phyloP scores from a whole-genome alignment of 2,329 filamentous ascomycete genomes.

The Stylonectria norvegica region DNA sequence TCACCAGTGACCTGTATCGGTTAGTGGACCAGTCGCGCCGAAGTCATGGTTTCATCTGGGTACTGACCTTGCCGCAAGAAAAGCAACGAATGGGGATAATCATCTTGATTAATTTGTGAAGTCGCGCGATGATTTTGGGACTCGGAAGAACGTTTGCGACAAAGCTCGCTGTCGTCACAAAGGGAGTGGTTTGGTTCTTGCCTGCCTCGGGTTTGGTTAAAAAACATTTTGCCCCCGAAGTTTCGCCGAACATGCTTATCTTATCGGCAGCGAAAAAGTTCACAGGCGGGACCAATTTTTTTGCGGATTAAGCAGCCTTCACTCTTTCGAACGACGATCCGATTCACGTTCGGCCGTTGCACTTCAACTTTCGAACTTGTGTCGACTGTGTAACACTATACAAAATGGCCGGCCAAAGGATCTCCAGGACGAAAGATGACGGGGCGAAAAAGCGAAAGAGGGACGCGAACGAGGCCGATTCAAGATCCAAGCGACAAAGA shows the following conservation, averaged over 20 bases:
- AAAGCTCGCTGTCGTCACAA: slow-evolving; percentile 16
- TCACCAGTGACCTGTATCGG: slow-evolving; percentile 81
- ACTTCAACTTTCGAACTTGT: slow-evolving; percentile 10
- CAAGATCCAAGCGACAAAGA: slow-evolving; percentile 41
- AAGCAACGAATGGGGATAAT: slow-evolving; percentile 99
- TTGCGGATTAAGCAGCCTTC: slow-evolving; percentile 12
- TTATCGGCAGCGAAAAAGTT: slow-evolving; percentile 40
- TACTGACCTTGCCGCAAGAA: slow-evolving; percentile 90
- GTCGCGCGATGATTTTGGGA: slow-evolving; percentile 11
- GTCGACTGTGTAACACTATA: slow-evolving; percentile 4
- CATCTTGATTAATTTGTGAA: slow-evolving; percentile 59
- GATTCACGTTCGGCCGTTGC: slow-evolving; percentile 13
- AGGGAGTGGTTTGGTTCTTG: slow-evolving; percentile 12
- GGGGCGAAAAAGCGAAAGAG: slow-evolving; percentile 47
- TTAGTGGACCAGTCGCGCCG: slow-evolving; percentile 23
- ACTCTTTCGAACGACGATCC: slow-evolving; percentile 17
- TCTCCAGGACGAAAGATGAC: slow-evolving; percentile 32
- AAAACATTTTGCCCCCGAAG: slow-evolving; percentile 30
- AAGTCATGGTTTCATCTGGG: slow-evolving; percentile 11
- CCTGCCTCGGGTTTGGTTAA: slow-evolving; percentile 12
- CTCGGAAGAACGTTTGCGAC: slow-evolving; percentile 21
- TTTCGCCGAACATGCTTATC: slow-evolving; percentile 36
- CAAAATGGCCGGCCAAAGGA: slow-evolving; percentile 36
- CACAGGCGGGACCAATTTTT: slow-evolving; percentile 40
- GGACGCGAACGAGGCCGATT: slow-evolving; percentile 40